phyloP scores from a whole-genome alignment of 257 asterid genomes.

The Solanum gandarillasii region DNA sequence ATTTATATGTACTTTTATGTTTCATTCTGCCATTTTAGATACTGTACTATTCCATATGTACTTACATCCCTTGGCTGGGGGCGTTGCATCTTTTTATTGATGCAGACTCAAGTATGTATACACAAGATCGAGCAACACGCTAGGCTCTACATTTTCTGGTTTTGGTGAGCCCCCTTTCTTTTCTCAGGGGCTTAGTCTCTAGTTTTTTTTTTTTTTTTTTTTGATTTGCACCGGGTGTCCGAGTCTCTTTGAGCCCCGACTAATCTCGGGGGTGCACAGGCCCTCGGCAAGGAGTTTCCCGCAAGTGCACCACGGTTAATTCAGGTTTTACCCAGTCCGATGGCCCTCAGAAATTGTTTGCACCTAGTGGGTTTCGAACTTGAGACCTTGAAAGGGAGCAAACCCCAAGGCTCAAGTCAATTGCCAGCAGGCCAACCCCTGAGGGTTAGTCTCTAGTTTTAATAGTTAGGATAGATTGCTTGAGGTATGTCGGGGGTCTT shows the following conservation, averaged over 20 bases:
- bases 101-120: neutral
- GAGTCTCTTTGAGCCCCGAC: too few species aligned
- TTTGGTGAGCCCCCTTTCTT: neutral
- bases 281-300: too few species aligned
- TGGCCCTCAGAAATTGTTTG: too few species aligned
- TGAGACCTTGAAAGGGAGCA: too few species aligned
- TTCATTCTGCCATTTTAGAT: neutral
- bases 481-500: neutral
- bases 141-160: neutral
- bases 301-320: too few species aligned
- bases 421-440: too few species aligned
- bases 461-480: neutral
- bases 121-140: neutral
- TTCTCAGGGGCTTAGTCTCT: neutral
- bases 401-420: too few species aligned
- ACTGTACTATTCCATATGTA: neutral
- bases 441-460: neutral
- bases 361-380: too few species aligned
- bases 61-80: neutral
- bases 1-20: neutral
- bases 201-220: too few species aligned
- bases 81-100: neutral
- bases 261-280: too few species aligned
- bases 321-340: too few species aligned
- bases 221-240: too few species aligned